Evolutionary conservation across 139 green algal species (phyloP).

Genomic region (Auxenochlorella pyrenoidosa): DNA sequence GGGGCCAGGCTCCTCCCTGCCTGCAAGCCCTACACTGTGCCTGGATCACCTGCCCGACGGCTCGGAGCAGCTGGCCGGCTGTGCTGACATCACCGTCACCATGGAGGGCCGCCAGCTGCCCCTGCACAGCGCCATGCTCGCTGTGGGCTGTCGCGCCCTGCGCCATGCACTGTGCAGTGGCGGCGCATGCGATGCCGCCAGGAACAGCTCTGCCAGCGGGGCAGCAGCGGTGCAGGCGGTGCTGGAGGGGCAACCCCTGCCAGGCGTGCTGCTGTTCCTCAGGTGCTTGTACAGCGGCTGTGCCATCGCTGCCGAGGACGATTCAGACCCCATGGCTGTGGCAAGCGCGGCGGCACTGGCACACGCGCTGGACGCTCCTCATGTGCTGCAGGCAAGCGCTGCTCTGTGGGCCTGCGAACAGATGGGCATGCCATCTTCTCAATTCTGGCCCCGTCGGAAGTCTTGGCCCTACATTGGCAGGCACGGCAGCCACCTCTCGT

Average conservation of each 20-base stretch:
- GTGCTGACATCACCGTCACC: not conserved
- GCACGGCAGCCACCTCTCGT: no score
- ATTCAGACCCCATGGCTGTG: not conserved
- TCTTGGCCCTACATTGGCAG: no score
- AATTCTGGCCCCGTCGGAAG: no score
- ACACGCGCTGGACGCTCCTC: not conserved
- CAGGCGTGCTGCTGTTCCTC: not conserved
- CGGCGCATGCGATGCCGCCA: no score
- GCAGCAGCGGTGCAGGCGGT: slow-evolving; percentile 3
- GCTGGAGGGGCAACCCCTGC: not conserved
- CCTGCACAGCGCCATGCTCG: not conserved
- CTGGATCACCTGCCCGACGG: not conserved
- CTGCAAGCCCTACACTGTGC: no score
- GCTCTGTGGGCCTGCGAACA: not conserved
- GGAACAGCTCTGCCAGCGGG: no score
- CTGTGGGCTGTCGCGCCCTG: not conserved
- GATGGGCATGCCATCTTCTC: not conserved
- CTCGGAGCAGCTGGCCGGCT: not conserved
- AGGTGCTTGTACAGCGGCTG: not conserved
- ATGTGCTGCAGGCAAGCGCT: not conserved
- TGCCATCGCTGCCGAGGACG: not conserved
- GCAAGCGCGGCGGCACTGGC: not conserved
- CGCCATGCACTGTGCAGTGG: not conserved
- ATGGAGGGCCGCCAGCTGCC: not conserved
- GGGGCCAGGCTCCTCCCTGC: no score